Conservation (phyloP, 768 basidiomycete genomes). For the Holtermanniella nyarrowii region DNA sequence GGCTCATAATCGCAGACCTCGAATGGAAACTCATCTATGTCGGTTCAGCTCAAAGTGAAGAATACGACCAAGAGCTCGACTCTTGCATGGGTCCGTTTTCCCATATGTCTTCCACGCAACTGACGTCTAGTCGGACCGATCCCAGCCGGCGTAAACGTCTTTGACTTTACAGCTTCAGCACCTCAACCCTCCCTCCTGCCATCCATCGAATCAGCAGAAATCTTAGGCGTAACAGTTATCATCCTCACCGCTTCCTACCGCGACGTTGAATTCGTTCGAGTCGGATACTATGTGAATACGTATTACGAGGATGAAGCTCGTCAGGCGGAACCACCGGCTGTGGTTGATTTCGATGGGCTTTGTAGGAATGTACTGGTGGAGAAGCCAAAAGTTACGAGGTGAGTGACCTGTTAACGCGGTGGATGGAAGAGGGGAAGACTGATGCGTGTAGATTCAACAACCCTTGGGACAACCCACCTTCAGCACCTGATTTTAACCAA, state of each 20-base stretch:
- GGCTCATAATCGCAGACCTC: slow-evolving; percentile 53
- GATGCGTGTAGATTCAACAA: background rate
- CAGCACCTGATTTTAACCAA: background rate
- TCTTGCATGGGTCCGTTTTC: slow-evolving; percentile 57
- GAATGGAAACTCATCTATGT: slow-evolving; percentile 98
- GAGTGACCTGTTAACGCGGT: slow-evolving; percentile 3
- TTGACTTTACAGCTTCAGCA: slow-evolving; percentile 83
- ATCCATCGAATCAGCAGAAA: slow-evolving; percentile 54
- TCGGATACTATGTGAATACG: slow-evolving; percentile 98
- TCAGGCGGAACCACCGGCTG: slow-evolving; percentile 58
- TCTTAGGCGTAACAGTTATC: slow-evolving; percentile 90
- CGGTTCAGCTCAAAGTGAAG: slow-evolving; percentile 79
- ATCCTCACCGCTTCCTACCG: slow-evolving; percentile 93
- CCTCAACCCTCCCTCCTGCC: slow-evolving; percentile 80
- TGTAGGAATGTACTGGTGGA: slow-evolving; percentile 72
- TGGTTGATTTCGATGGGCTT: slow-evolving; percentile 64
- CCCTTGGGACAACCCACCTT: background rate
- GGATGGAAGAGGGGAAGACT: slow-evolving; percentile 6
- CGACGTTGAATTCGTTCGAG: slow-evolving; percentile 97
- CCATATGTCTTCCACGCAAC: background rate
- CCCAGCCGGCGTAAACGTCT: slow-evolving; percentile 91
- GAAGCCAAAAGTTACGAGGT: slow-evolving; percentile 85
- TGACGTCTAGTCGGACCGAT: slow-evolving; percentile 67
- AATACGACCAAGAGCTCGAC: slow-evolving; percentile 93
- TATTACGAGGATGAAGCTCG: slow-evolving; percentile 95